phyloP scores from a whole-genome alignment of 805 yeast genomes.

The Hanseniaspora mollemarum region DNA sequence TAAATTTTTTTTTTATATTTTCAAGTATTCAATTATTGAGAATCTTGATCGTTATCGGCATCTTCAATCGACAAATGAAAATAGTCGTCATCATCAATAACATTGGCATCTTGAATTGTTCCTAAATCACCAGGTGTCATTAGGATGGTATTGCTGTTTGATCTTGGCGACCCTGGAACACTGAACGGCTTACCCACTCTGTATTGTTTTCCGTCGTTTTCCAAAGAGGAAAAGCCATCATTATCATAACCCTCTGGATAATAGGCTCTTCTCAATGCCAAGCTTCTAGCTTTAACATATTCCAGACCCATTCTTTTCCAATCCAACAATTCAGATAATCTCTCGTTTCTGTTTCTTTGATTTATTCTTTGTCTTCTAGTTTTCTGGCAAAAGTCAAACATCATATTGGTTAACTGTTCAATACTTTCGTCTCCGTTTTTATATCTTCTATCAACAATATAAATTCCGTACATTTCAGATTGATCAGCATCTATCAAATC shows the following conservation, averaged over 20 bases:
- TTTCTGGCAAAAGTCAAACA: constrained; percentile 80
- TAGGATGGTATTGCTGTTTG: constrained; percentile 40
- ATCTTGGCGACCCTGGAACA: constrained; percentile 95
- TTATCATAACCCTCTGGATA: constrained; percentile 58
- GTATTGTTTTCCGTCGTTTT: constrained; percentile 19
- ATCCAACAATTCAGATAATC: constrained; percentile 82
- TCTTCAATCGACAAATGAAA: constrained; percentile 38
- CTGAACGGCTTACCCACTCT: constrained; percentile 85
- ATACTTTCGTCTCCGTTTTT: constrained; percentile 88
- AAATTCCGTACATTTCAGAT: constrained; percentile 90
- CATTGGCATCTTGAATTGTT: constrained; percentile 81
- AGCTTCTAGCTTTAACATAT: constrained; percentile 85
- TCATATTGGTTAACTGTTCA: constrained; percentile 74
- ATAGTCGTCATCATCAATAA: constrained; percentile 62
- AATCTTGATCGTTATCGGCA: constrained; percentile 26
- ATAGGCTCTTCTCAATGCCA: constrained; percentile 85
- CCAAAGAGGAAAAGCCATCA: constrained; percentile 16
- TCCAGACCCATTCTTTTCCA: constrained; percentile 98
- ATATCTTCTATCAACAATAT: constrained; percentile 88
- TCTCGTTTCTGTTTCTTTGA: constrained; percentile 93
- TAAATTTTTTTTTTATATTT: neutral
- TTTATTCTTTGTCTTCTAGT: constrained; percentile 94
- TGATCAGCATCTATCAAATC: constrained; percentile 73
- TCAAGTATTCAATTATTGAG: neutral
- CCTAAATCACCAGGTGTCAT: constrained; percentile 99